Base-by-base conservation (phyloP, 441 rosid genomes). In the Populus hybrid region DNA sequence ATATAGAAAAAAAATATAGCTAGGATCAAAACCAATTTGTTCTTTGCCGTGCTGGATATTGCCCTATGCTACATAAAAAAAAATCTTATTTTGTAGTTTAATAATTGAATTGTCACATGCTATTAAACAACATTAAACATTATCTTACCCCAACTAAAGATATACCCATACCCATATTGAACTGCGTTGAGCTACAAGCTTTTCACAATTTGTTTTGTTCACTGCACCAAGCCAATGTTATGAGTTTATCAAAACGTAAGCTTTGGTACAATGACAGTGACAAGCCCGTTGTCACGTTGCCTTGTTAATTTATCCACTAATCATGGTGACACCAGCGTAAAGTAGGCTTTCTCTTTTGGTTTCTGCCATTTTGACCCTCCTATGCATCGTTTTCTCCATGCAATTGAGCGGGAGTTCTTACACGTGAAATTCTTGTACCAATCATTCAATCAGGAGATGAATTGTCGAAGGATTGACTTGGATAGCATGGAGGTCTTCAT, bases 301-400 rank as follows among this genome's bases (percentile, higher is more conserved):
- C 32, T 30, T 30, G 32, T 30, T 30, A 30, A 26, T 35, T 46
- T 12, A 2, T 18, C 65, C 71, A 21, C 57, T 18, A 67, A 75
- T 75, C 12, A 75, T 67, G 77, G 71, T 42, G 71, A 66, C 77
- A 75, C 38, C 66, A 28, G 12, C 16, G 21, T 40, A 67, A 75
- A 67, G 66, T 9, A 7, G 32, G 23, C 16, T 28, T 23, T 18
- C 18, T 5, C 32, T n/a, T 75, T 11, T 18, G 57, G 30, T n/a
- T 75, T 53, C 21, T 16, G 71, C 11, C 46, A 75, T 4, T 26
- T 66, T 75, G 32, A 40, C 77, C 65, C 11, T 66, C 0, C 2
- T 35, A 6, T 23, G 24, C 69, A 64, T 26, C 4, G 16, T 24
- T 64, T 23, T 42, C 19, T 36, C 30, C 71, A 24, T 66, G 28